Percentiles rank a stretch among this genome's conserved stretches.
Evolutionary conservation across 2,329 filamentous ascomycete species (phyloP).

Genomic region (Xylariaceae sp.): DNA sequence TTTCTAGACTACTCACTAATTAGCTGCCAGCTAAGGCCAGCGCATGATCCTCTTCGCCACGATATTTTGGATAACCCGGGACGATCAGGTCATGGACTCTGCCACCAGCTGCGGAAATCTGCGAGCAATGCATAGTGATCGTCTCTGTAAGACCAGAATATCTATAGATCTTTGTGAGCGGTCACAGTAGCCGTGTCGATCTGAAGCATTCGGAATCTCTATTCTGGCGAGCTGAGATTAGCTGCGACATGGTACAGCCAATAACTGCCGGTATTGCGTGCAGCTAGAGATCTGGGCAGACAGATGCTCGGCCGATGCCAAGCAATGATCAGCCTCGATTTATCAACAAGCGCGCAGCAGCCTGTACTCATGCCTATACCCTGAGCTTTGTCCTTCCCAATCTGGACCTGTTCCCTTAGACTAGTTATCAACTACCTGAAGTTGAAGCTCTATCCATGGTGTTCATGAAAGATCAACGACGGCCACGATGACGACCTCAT

Average conservation of each 20-base stretch:
- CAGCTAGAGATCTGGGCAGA: conserved; percentile 24
- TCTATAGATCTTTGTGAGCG: conserved; percentile 8
- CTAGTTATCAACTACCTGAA: conserved; percentile 5
- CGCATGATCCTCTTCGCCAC: no score
- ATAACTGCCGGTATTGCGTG: conserved; percentile 3
- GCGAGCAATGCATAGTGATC: conserved; percentile 18
- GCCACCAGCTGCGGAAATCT: neutral
- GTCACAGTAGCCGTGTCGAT: conserved; percentile 8
- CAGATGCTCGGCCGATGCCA: conserved; percentile 25
- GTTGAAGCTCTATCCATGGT: neutral
- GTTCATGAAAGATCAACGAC: conserved; percentile 18
- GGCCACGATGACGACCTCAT: neutral
- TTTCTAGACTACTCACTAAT: no score
- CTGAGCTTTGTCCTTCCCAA: conserved; percentile 21
- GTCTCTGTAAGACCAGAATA: neutral
- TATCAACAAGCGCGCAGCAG: conserved; percentile 7
- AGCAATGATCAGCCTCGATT: conserved; percentile 32
- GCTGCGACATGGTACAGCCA: conserved; percentile 19
- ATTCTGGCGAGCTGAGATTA: conserved; percentile 21
- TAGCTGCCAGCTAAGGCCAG: no score
- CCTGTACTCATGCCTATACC: neutral
- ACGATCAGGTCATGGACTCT: conserved; percentile 17
- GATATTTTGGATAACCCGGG: conserved; percentile 11
- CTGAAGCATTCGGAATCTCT: conserved; percentile 14
- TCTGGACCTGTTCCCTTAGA: conserved; percentile 13